These are phyloP conservation scores for Tetradesmus obliquus DNA, from an alignment of 139 green algal species.

Conservation along the genomic window DNA sequence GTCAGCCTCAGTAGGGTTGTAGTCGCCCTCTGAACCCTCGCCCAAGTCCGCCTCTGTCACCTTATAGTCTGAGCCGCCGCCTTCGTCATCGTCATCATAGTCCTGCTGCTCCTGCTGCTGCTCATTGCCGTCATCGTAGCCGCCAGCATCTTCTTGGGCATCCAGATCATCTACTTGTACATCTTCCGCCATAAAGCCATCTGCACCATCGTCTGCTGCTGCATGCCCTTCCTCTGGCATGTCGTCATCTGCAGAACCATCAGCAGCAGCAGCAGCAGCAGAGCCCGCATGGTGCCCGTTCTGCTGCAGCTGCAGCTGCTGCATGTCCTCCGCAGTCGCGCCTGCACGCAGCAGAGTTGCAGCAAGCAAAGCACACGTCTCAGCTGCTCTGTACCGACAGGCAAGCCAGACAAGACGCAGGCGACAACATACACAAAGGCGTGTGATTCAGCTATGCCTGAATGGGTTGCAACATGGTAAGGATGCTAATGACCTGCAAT, in stretches of 20 bases:
- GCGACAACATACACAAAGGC: too few relatives aligned
- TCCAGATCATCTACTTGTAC: background rate
- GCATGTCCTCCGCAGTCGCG: background rate
- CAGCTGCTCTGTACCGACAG: too few relatives aligned
- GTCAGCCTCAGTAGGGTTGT: background rate
- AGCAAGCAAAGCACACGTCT: background rate
- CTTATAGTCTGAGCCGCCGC: background rate
- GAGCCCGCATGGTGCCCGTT: background rate
- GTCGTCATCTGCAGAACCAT: background rate
- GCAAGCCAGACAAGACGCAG: too few relatives aligned
- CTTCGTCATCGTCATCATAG: background rate
- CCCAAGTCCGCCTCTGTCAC: background rate
- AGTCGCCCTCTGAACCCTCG: background rate
- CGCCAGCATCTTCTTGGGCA: background rate
- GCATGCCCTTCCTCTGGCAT: background rate
- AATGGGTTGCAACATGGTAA: too few relatives aligned
- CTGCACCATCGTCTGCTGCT: background rate
- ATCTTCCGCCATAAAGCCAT: background rate
- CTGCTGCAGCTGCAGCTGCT: conserved; percentile 12
- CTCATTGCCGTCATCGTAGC: background rate
- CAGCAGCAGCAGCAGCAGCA: background rate
- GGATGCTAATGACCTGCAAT: too few relatives aligned
- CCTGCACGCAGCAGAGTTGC: background rate
- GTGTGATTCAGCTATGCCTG: too few relatives aligned
- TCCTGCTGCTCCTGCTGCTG: background rate